Percentiles rank a stretch among this genome's conserved stretches.
These are phyloP conservation scores for Bipolaris sorokiniana DNA, from an alignment of 2,329 filamentous ascomycete genomes.

Conservation along the genomic window DNA sequence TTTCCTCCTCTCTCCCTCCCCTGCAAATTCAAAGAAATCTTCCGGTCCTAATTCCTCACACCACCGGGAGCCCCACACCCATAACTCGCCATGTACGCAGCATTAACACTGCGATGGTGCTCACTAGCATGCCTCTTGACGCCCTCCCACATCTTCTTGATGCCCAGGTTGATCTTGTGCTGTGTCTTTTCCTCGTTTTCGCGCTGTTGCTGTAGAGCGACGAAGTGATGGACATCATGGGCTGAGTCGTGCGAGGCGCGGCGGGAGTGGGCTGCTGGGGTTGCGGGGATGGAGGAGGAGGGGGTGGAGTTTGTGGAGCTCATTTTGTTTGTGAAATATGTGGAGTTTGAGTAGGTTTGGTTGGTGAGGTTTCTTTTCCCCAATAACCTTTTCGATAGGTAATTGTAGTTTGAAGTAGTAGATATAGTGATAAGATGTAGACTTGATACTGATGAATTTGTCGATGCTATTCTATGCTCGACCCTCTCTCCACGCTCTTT, in stretches of 20 bases:
- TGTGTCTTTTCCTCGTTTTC: constrained; percentile 25
- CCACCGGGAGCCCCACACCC: constrained; percentile 17
- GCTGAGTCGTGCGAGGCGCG: constrained; percentile 29
- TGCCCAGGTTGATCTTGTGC: constrained; percentile 26
- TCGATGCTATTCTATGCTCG: constrained; percentile 3
- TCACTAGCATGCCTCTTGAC: constrained; percentile 37
- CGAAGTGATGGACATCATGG: constrained; percentile 32
- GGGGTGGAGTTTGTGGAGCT: constrained; percentile 12
- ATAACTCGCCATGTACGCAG: constrained; percentile 35
- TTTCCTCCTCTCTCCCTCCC: too few species aligned
- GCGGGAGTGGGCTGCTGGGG: constrained; percentile 19
- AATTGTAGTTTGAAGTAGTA: background rate
- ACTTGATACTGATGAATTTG: background rate
- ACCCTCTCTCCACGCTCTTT: constrained; percentile 7
- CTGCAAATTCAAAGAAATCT: too few species aligned
- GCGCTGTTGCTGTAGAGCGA: constrained; percentile 5
- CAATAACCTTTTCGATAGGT: background rate
- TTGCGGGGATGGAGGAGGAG: constrained; percentile 14
- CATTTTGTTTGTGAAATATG: constrained; percentile 18
- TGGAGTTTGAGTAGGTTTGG: background rate
- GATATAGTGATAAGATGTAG: background rate
- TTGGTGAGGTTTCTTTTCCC: background rate
- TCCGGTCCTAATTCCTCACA: background rate
- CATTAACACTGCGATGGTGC: constrained; percentile 41
- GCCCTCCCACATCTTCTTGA: constrained; percentile 40